Evolutionary conservation across 1,139 yeast genomes (phyloP).

Genomic region (Pichia cactophila): DNA sequence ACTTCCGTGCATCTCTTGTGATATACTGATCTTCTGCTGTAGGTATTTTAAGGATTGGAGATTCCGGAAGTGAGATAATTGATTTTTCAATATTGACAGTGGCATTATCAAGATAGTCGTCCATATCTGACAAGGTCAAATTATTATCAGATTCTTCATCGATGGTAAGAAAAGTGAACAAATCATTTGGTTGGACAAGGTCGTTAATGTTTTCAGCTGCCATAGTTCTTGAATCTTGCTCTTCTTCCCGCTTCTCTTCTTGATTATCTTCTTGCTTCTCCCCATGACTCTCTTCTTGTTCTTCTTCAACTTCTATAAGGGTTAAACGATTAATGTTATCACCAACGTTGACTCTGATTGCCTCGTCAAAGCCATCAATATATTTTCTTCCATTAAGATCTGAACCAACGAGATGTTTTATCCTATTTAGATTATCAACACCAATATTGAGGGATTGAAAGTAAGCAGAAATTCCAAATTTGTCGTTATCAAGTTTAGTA

Average conservation of each 20-base stretch:
- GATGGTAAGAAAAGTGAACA: neutral
- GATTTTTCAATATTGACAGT: neutral
- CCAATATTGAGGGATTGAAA: slow-evolving; percentile 3
- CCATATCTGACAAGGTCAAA: neutral
- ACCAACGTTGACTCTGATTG: slow-evolving; percentile 26
- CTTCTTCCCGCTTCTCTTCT: neutral
- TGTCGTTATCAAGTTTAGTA: slow-evolving; percentile 37
- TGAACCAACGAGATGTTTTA: slow-evolving; percentile 60
- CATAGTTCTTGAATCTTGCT: too few species aligned
- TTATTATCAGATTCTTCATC: neutral
- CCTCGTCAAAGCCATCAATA: slow-evolving; percentile 23
- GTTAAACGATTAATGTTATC: slow-evolving; percentile 16
- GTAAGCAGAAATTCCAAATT: slow-evolving; percentile 3
- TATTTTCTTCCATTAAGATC: slow-evolving; percentile 27
- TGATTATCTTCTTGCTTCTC: neutral
- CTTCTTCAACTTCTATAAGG: slow-evolving; percentile 7
- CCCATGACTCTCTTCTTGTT: neutral
- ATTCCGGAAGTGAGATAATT: neutral
- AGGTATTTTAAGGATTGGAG: slow-evolving; percentile 3
- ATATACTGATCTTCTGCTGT: slow-evolving; percentile 8
- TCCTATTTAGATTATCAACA: slow-evolving; percentile 49
- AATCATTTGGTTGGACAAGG: neutral
- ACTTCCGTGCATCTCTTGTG: slow-evolving; percentile 11
- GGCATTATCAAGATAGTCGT: neutral
- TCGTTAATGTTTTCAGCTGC: neutral